Conservation (phyloP, 2,329 filamentous ascomycete genomes). For the Corynespora cassiicola region DNA sequence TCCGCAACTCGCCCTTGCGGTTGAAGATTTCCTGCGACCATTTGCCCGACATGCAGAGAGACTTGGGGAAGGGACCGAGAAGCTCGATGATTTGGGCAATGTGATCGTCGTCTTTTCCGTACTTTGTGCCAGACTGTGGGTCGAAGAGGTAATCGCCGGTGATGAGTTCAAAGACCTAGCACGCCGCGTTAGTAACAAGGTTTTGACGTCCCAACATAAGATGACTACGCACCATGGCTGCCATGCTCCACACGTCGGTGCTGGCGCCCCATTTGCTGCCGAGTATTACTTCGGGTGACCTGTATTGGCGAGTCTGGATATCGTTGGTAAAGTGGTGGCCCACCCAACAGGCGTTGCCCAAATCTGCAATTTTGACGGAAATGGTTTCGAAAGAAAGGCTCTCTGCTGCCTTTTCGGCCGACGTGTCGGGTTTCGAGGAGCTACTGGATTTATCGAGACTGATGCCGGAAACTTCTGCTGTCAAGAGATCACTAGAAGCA, state of each 20-base stretch:
- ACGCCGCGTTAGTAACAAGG: slow-evolving; percentile 19
- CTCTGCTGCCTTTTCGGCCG: slow-evolving; percentile 67
- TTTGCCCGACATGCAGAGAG: slow-evolving; percentile 88
- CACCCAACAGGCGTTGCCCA: slow-evolving; percentile 98
- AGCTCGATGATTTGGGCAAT: slow-evolving; percentile 99
- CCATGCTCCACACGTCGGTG: slow-evolving; percentile 99
- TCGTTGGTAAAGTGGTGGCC: slow-evolving; percentile 99
- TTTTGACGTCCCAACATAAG: not conserved
- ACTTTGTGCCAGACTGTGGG: slow-evolving; percentile 97
- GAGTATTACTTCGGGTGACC: slow-evolving; percentile 95
- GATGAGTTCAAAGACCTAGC: slow-evolving; percentile 92
- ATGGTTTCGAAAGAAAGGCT: slow-evolving; percentile 76
- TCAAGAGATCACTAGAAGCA: slow-evolving; percentile 75
- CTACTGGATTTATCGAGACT: slow-evolving; percentile 75
- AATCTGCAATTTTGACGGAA: slow-evolving; percentile 97
- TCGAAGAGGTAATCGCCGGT: slow-evolving; percentile 99
- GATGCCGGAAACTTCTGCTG: slow-evolving; percentile 92
- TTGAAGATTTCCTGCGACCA: slow-evolving; percentile 99
- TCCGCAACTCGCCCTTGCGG: slow-evolving; percentile 92
- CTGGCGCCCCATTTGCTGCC: slow-evolving; percentile 99
- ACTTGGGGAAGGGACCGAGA: slow-evolving; percentile 90
- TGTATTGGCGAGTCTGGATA: slow-evolving; percentile 96
- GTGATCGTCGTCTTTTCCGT: slow-evolving; percentile 99
- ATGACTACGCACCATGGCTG: slow-evolving; percentile 79
- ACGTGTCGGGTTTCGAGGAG: slow-evolving; percentile 54